Evolutionary conservation across 306 rosid species (phyloP).

Genomic region (Glycine latifolia): DNA sequence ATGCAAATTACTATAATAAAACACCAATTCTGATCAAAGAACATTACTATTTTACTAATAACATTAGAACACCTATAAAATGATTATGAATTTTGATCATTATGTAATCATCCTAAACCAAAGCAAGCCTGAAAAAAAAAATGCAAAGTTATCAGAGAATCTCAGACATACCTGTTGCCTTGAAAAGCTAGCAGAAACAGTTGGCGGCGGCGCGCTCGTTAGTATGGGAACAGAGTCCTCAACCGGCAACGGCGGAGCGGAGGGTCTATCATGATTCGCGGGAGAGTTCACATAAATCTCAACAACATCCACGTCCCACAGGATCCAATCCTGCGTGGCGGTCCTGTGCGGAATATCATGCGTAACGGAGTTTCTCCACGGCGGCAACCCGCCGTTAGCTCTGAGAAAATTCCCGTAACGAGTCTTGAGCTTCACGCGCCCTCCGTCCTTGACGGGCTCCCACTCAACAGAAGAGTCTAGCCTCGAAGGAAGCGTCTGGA

Average conservation of each 20-base stretch:
- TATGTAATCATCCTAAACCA: too few relatives aligned
- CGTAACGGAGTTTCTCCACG: constrained; percentile 91
- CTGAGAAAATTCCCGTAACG: constrained; percentile 81
- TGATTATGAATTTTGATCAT: too few relatives aligned
- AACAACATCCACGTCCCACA: constrained; percentile 80
- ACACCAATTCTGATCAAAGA: too few relatives aligned
- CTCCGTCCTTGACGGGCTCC: constrained; percentile 79
- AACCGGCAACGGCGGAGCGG: constrained; percentile 51
- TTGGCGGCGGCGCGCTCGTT: constrained; percentile 44
- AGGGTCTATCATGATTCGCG: neutral
- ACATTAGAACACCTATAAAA: too few relatives aligned
- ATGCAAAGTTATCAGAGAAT: too few relatives aligned
- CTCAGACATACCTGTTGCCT: constrained; percentile 65
- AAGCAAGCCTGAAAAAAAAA: too few relatives aligned
- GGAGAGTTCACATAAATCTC: constrained; percentile 66
- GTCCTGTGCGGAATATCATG: constrained; percentile 85
- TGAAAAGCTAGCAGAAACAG: constrained; percentile 46
- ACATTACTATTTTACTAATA: too few relatives aligned
- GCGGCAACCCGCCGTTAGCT: constrained; percentile 88
- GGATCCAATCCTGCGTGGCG: constrained; percentile 82
- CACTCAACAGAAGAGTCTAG: constrained; percentile 88
- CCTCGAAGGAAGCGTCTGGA: constrained; percentile 64
- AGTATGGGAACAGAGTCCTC: constrained; percentile 53
- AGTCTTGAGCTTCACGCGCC: constrained; percentile 70
- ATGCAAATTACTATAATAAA: too few relatives aligned